phyloP scores from a whole-genome alignment of 768 basidiomycete genomes.

The Amanita muscaria region DNA sequence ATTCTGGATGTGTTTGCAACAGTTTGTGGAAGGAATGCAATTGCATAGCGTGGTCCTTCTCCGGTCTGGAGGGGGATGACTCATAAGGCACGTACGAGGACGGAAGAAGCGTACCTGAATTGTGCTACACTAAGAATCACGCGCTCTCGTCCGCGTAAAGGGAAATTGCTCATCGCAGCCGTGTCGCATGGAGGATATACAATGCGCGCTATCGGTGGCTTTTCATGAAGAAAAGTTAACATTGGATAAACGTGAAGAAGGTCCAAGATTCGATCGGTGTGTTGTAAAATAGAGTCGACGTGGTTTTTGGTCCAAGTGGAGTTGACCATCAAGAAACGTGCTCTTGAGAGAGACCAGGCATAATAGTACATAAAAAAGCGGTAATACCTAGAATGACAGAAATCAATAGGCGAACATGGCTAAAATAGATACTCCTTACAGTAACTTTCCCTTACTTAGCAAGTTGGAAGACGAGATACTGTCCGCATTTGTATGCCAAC shows the following conservation, averaged over 20 bases:
- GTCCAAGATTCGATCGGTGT: constrained; percentile 43
- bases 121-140: constrained; percentile 86
- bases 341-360: constrained; percentile 58
- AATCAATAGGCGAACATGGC: neutral
- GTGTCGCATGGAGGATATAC: constrained; percentile 95
- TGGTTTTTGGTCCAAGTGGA: constrained; percentile 92
- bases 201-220: constrained; percentile 29
- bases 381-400: constrained; percentile 59
- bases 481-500: constrained; percentile 55
- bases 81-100: neutral
- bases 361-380: constrained; percentile 82
- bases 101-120: constrained; percentile 55
- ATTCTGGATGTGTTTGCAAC: constrained; percentile 50
- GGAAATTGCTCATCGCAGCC: constrained; percentile 50
- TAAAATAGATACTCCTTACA: constrained; percentile 32
- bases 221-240: constrained; percentile 23
- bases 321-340: constrained; percentile 85
- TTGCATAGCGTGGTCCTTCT: constrained; percentile 88
- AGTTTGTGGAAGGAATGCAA: constrained; percentile 59
- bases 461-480: constrained; percentile 45
- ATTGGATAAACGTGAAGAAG: constrained; percentile 37
- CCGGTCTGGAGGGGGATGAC: constrained; percentile 49
- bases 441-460: constrained; percentile 52
- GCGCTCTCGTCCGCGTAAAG: constrained; percentile 44
- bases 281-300: constrained; percentile 60